These are phyloP conservation scores for Erodium moschatum DNA, from an alignment of 441 rosid genomes.

Conservation along the genomic window DNA sequence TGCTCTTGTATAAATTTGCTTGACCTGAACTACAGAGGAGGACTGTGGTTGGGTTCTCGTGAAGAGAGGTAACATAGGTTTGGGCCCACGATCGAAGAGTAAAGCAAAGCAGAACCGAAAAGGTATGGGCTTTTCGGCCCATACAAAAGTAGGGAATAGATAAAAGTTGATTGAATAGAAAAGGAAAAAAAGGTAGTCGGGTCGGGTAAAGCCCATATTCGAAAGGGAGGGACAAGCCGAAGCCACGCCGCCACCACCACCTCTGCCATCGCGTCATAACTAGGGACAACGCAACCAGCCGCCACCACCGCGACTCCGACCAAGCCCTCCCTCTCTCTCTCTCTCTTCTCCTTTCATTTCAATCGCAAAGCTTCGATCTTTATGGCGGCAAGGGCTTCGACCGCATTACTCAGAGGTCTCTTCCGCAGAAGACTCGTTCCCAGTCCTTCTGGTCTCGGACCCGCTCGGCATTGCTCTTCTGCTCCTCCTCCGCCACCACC, in stretches of 20 bases:
- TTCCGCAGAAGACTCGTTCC: conserved; percentile 33
- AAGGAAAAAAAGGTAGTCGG: neutral
- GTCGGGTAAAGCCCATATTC: neutral
- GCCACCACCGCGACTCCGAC: conserved; percentile 3
- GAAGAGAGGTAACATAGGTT: too few relatives aligned
- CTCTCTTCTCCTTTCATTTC: neutral
- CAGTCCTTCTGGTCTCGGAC: conserved; percentile 27
- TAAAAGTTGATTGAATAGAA: too few relatives aligned
- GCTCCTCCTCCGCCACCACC: conserved; percentile 29
- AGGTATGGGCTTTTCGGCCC: too few relatives aligned
- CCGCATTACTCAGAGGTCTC: conserved; percentile 37
- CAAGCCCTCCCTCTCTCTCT: neutral
- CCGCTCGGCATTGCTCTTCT: conserved; percentile 46
- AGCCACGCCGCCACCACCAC: conserved; percentile 1
- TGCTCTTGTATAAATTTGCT: too few relatives aligned
- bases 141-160: too few relatives aligned
- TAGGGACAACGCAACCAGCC: neutral
- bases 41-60: too few relatives aligned
- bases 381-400: conserved; percentile 50
- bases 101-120: too few relatives aligned
- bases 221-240: neutral
- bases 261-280: neutral
- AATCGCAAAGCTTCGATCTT: neutral
- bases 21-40: too few relatives aligned
- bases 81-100: too few relatives aligned